Conservation (phyloP, 163 green algal genomes). For the Chlamydomonas reinhardtii region DNA sequence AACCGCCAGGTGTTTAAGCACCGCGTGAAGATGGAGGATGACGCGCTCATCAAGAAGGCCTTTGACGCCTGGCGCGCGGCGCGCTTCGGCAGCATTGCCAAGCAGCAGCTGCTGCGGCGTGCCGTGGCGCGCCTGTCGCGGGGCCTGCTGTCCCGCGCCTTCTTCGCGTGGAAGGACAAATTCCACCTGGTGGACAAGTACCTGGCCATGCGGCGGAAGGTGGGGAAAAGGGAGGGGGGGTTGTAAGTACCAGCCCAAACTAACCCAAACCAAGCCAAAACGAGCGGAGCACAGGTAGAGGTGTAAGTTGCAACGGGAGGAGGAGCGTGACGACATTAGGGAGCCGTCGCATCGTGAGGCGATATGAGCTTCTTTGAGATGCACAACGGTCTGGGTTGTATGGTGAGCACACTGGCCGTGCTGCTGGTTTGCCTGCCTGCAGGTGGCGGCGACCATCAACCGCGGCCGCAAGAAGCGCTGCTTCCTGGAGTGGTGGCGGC, state of each 20-base stretch:
- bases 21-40: constrained; percentile 66
- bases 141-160: constrained; percentile 64
- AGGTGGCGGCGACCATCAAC: constrained; percentile 65
- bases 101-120: constrained; percentile 65
- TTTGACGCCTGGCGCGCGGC: constrained; percentile 66
- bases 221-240: constrained; percentile 14
- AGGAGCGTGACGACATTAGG: too few species aligned
- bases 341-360: too few species aligned
- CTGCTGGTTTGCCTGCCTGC: background rate
- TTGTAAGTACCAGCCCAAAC: too few species aligned
- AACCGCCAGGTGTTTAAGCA: constrained; percentile 83
- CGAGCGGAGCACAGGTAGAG: too few species aligned
- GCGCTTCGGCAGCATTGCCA: constrained; percentile 51
- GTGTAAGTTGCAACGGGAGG: background rate
- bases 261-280: too few species aligned
- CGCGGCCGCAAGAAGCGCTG: constrained; percentile 66
- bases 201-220: constrained; percentile 74
- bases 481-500: constrained; percentile 74
- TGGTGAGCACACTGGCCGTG: too few species aligned
- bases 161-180: constrained; percentile 79
- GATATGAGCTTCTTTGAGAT: too few species aligned
- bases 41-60: constrained; percentile 53
- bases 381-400: too few species aligned
- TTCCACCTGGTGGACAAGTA: constrained; percentile 73
- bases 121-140: constrained; percentile 52